These are phyloP conservation scores for Helichrysum umbraculigerum DNA, from an alignment of 129 eudicot species.

Conservation along the genomic window DNA sequence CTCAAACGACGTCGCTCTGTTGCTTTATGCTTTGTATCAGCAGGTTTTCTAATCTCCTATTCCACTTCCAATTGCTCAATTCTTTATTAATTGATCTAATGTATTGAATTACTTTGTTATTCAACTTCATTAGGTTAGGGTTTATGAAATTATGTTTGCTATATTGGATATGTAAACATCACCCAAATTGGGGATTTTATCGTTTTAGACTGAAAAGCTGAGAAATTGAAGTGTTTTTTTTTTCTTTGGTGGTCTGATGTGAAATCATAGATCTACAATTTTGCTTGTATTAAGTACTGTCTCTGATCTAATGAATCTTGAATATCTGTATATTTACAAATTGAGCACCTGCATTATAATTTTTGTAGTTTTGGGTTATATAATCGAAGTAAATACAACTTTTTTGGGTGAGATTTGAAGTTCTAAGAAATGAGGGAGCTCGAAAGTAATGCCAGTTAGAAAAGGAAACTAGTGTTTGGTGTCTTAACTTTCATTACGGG, in stretches of 20 bases:
- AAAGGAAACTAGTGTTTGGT: background rate
- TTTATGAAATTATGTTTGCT: background rate
- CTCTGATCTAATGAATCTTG: background rate
- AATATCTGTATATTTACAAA: conserved; percentile 2
- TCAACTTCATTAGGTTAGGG: conserved; percentile 20
- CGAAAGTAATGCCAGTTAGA: conserved; percentile 5
- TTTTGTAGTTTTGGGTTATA: conserved; percentile 2
- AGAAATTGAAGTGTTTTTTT: conserved; percentile 1
- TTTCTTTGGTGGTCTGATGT: conserved; percentile 1
- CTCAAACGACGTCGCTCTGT: conserved; percentile 72
- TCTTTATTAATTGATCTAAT: conserved; percentile 10
- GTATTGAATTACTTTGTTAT: background rate
- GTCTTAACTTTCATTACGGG: background rate
- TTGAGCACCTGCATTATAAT: conserved; percentile 10
- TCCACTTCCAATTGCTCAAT: background rate
- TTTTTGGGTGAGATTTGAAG: background rate
- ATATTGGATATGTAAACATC: background rate
- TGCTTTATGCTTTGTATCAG: conserved; percentile 87
- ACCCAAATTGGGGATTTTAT: conserved; percentile 9
- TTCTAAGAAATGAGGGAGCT: background rate
- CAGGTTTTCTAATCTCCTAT: conserved; percentile 50
- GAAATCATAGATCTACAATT: conserved; percentile 20
- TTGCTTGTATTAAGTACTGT: conserved; percentile 3
- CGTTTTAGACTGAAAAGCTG: background rate
- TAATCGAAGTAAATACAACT: background rate